phyloP scores from a whole-genome alignment of 176 grass and related monocot species.

The Avena sativa region DNA sequence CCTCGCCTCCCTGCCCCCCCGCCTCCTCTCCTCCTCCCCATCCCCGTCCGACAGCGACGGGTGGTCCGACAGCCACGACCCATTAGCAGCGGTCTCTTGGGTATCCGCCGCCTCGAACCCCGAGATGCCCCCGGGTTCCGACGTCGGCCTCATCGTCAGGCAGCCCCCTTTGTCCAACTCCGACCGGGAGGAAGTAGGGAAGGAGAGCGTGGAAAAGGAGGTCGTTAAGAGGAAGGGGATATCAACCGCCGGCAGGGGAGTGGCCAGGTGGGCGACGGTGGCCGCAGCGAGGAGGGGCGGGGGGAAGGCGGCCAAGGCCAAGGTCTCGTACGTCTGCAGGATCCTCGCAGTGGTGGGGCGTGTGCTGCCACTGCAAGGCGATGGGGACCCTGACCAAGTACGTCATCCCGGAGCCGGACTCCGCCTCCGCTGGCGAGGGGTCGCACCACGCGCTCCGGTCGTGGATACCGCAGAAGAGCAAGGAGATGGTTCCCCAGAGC shows the following conservation, averaged over 20 bases:
- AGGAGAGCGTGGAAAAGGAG: conserved; percentile 19
- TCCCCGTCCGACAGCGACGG: neutral
- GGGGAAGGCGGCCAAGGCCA: conserved; percentile 48
- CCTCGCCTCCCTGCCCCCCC: conserved; percentile 11
- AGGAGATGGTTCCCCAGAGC: conserved; percentile 56
- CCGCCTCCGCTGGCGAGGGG: neutral
- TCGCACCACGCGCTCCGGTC: conserved; percentile 52
- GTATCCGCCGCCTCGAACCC: neutral
- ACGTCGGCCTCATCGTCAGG: conserved; percentile 47
- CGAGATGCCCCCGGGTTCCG: neutral
- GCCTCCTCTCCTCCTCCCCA: conserved; percentile 10
- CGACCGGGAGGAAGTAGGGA: neutral
- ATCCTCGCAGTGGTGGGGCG: conserved; percentile 74
- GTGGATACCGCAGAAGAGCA: conserved; percentile 61
- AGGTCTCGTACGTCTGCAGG: conserved; percentile 55
- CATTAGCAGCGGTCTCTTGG: neutral
- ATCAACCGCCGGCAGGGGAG: too few relatives aligned
- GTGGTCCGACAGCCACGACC: conserved; percentile 2
- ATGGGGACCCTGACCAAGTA: conserved; percentile 30
- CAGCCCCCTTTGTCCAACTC: neutral
- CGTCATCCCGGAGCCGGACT: neutral
- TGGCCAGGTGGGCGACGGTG: conserved; percentile 18
- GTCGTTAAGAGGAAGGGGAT: neutral
- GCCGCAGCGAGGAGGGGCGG: conserved; percentile 10
- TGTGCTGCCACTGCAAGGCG: conserved; percentile 43